These are phyloP conservation scores for Kingdonia uniflora DNA, from an alignment of 164 flowering plant genomes.

Conservation along the genomic window DNA sequence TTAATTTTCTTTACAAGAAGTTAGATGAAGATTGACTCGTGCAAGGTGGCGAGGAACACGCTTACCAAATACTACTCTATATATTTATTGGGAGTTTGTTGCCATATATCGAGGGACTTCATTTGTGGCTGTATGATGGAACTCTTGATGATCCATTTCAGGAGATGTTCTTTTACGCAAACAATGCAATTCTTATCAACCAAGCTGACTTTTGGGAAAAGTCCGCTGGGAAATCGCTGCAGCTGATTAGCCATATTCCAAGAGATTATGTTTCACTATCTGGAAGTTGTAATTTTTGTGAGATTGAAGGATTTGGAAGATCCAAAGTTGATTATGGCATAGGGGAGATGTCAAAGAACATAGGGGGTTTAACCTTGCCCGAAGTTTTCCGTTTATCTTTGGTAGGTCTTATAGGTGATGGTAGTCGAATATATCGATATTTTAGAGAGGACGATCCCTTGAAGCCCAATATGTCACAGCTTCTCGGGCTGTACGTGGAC, in stretches of 20 bases:
- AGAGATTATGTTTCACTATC: conserved; percentile 8
- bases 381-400: conserved; percentile 74
- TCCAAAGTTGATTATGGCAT: conserved; percentile 7
- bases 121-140: conserved; percentile 97
- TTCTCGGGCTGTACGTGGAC: conserved; percentile 13
- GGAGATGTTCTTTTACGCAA: conserved; percentile 93
- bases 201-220: conserved; percentile 90
- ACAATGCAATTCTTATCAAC: conserved; percentile 49
- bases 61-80: conserved; percentile 63
- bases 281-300: conserved; percentile 13
- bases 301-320: conserved; percentile 16
- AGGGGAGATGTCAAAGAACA: conserved; percentile 14
- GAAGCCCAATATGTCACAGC: conserved; percentile 11
- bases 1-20: conserved; percentile 66
- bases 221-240: conserved; percentile 95
- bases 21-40: conserved; percentile 80
- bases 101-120: conserved; percentile 80
- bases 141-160: conserved; percentile 86
- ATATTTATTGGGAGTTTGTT: conserved; percentile 60
- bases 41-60: conserved; percentile 94
- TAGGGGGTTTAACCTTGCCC: conserved; percentile 58
- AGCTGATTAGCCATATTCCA: conserved; percentile 63
- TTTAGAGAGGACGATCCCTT: conserved; percentile 32
- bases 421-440: conserved; percentile 49
- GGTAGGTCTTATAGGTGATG: conserved; percentile 65